Evolutionary conservation across 192 early-diverging fungal species (phyloP).

Genomic region (Diversispora epigaea): DNA sequence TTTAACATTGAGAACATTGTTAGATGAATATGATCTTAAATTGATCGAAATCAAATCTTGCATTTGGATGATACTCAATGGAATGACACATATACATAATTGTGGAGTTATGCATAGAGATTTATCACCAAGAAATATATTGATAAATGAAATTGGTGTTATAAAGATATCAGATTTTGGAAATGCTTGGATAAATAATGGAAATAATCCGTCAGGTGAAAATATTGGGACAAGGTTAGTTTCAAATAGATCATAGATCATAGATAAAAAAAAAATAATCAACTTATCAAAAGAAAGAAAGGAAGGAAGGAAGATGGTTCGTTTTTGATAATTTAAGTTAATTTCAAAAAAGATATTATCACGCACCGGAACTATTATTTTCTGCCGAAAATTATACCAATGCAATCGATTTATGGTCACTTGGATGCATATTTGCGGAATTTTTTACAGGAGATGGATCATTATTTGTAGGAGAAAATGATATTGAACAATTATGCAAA

Average conservation of each 20-base stretch:
- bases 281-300: too few relatives aligned
- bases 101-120: constrained; percentile 70
- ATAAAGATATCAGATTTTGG: constrained; percentile 30
- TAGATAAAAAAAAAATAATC: too few relatives aligned
- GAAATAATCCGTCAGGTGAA: neutral
- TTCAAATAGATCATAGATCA: neutral
- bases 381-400: constrained; percentile 42
- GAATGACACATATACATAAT: constrained; percentile 67
- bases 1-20: constrained; percentile 2
- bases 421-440: constrained; percentile 51
- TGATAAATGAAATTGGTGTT: constrained; percentile 40
- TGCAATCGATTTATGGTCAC: constrained; percentile 53
- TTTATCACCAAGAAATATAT: constrained; percentile 68
- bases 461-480: constrained; percentile 47
- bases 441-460: constrained; percentile 36
- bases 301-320: too few relatives aligned
- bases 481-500: constrained; percentile 49
- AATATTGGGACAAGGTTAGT: constrained; percentile 31
- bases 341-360: constrained; percentile 40
- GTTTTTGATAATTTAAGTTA: neutral
- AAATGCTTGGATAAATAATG: constrained; percentile 14
- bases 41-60: constrained; percentile 3
- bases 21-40: constrained; percentile 3
- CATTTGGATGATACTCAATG: constrained; percentile 60
- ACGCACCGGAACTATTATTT: constrained; percentile 51